Evolutionary conservation across 768 basidiomycete genomes (phyloP).

Genomic region (Tylopilus felleus): DNA sequence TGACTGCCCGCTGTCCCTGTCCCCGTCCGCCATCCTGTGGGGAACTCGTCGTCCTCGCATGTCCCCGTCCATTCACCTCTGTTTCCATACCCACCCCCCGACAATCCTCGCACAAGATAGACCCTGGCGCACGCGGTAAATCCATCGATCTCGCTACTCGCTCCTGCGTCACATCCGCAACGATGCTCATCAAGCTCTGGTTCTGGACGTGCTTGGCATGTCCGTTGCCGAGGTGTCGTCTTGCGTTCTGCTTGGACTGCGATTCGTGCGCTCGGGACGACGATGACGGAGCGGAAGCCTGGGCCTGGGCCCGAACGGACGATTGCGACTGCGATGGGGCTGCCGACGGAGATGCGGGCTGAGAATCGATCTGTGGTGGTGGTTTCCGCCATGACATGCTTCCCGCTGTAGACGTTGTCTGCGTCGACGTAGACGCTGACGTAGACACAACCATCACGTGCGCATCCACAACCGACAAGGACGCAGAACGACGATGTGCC

Average conservation of each 20-base stretch:
- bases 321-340: neutral
- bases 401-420: neutral
- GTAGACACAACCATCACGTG: neutral
- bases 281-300: too few relatives aligned
- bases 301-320: neutral
- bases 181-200: constrained; percentile 62
- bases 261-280: neutral
- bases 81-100: neutral
- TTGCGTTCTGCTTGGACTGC: constrained; percentile 8
- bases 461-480: constrained; percentile 7
- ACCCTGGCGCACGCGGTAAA: constrained; percentile 19
- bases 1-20: constrained; percentile 30
- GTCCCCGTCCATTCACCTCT: neutral
- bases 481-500: constrained; percentile 16
- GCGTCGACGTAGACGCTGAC: neutral
- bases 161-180: constrained; percentile 53
- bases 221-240: constrained; percentile 11
- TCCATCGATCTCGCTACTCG: constrained; percentile 19
- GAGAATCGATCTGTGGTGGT: neutral
- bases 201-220: constrained; percentile 10
- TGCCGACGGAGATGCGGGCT: neutral
- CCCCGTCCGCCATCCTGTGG: neutral
- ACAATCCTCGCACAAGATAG: constrained; percentile 1
- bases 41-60: constrained; percentile 1
- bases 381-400: constrained; percentile 12